These are phyloP conservation scores for Aspergillus candidus DNA, from an alignment of 2,329 filamentous ascomycete species.

Conservation along the genomic window DNA sequence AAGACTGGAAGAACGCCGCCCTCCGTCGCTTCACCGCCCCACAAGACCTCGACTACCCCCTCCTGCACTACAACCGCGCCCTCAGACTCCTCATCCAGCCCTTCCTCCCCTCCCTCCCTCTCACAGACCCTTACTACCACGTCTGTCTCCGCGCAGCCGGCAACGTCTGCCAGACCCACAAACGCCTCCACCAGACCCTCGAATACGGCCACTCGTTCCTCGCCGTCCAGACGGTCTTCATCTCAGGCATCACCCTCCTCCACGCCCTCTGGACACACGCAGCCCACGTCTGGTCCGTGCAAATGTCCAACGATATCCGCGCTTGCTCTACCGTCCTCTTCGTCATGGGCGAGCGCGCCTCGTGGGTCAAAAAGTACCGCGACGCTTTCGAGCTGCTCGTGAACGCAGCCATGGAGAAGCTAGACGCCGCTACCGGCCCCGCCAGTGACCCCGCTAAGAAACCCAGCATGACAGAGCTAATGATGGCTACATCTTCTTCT, in stretches of 20 bases:
- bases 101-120: constrained; percentile 43
- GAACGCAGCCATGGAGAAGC: constrained; percentile 43
- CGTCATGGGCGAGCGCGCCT: constrained; percentile 46
- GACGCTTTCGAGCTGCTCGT: constrained; percentile 45
- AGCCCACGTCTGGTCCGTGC: constrained; percentile 44
- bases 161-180: constrained; percentile 34
- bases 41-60: constrained; percentile 41
- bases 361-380: constrained; percentile 45
- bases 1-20: constrained; percentile 42
- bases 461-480: constrained; percentile 36
- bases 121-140: constrained; percentile 43
- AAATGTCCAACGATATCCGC: constrained; percentile 45
- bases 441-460: constrained; percentile 30
- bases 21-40: constrained; percentile 28
- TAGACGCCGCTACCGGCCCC: constrained; percentile 18
- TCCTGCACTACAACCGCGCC: constrained; percentile 47
- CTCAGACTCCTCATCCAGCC: constrained; percentile 48
- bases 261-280: constrained; percentile 39
- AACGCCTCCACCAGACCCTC: constrained; percentile 32
- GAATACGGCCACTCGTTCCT: constrained; percentile 37
- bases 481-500: constrained; percentile 22
- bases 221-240: constrained; percentile 35
- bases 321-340: constrained; percentile 46
- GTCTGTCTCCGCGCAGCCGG: constrained; percentile 35
- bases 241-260: constrained; percentile 33